Conservation (phyloP, 164 flowering plant genomes). For the Protea cynaroides region DNA sequence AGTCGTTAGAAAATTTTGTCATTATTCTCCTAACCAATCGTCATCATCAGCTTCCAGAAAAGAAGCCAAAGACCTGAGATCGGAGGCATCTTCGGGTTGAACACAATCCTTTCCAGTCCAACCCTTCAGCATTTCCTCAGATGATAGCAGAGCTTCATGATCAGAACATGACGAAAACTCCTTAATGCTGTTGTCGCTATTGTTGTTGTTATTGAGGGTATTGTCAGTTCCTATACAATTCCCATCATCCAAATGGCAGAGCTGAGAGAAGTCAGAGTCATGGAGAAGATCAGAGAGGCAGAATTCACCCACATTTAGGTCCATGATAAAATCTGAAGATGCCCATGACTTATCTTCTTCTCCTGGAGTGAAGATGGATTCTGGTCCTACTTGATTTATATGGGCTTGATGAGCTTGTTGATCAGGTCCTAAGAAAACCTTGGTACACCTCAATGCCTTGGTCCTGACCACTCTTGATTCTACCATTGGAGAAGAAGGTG, state of each 20-base stretch:
- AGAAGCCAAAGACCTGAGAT: constrained; percentile 14
- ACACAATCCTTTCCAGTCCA: not conserved
- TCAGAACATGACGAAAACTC: constrained; percentile 1
- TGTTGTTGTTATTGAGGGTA: not conserved
- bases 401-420: not conserved
- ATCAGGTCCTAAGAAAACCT: constrained; percentile 11
- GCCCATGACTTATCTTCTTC: not conserved
- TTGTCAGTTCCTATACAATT: not conserved
- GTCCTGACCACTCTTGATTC: constrained; percentile 15
- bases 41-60: constrained; percentile 15
- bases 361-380: not conserved
- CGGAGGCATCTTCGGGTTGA: not conserved
- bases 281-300: constrained; percentile 22
- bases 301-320: constrained; percentile 12
- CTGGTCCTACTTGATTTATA: not conserved
- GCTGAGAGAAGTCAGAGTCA: constrained; percentile 11
- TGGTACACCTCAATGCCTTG: constrained; percentile 29
- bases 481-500: not conserved
- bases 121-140: constrained; percentile 5
- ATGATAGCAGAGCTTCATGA: constrained; percentile 1
- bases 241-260: not conserved
- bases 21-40: constrained; percentile 9
- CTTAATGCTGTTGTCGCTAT: not conserved
- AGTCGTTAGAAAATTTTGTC: not conserved
- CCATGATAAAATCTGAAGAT: constrained; percentile 11